Conservation (phyloP, 2,329 filamentous ascomycete genomes). For the Apiospora kogelbergensis region DNA sequence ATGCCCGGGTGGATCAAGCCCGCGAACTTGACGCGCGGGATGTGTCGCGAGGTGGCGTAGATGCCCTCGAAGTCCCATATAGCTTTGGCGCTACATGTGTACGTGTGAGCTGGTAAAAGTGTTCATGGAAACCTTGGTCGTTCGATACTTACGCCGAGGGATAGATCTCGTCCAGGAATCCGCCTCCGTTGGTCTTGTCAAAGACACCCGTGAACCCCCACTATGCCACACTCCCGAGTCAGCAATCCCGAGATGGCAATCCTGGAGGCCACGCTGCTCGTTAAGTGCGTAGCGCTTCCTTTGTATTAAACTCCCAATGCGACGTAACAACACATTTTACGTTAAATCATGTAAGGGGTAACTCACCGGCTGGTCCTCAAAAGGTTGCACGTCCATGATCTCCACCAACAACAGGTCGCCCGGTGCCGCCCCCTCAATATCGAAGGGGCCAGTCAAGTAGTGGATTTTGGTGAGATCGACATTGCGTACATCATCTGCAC, state of each 20-base stretch:
- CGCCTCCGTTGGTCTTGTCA: slow-evolving; percentile 77
- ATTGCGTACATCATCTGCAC: slow-evolving; percentile 82
- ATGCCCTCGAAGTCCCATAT: slow-evolving; percentile 60
- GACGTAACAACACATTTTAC: too few species aligned
- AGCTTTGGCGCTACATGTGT: slow-evolving; percentile 46
- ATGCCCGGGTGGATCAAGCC: slow-evolving; percentile 92
- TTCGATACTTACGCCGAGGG: slow-evolving; percentile 72
- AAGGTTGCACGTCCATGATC: slow-evolving; percentile 90
- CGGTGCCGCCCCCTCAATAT: slow-evolving; percentile 79
- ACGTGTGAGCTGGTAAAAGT: too few species aligned
- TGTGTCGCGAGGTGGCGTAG: slow-evolving; percentile 77
- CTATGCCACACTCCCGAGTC: not conserved
- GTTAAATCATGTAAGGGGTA: not conserved
- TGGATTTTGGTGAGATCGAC: slow-evolving; percentile 84
- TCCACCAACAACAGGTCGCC: slow-evolving; percentile 85
- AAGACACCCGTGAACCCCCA: slow-evolving; percentile 93
- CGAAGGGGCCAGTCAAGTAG: slow-evolving; percentile 87
- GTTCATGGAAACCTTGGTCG: too few species aligned
- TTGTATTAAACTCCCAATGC: too few species aligned
- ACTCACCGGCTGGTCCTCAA: slow-evolving; percentile 67
- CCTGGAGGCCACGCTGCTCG: not conserved
- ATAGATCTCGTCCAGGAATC: slow-evolving; percentile 85
- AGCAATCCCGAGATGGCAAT: not conserved
- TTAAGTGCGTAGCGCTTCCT: not conserved
- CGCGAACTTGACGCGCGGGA: slow-evolving; percentile 82